These are phyloP conservation scores for Citrullus amarus DNA, from an alignment of 306 rosid species.

Conservation along the genomic window DNA sequence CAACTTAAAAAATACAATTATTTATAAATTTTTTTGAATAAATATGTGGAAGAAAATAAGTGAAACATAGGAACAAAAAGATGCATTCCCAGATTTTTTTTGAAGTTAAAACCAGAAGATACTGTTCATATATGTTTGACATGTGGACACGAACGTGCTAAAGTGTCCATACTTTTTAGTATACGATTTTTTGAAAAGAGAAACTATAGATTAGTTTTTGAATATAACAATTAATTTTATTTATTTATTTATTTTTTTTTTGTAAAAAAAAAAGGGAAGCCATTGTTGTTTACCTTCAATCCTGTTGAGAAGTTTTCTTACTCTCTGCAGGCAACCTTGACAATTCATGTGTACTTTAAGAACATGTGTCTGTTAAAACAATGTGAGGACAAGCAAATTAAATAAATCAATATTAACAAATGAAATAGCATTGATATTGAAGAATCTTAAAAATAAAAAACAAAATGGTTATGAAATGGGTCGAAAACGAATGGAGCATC, in stretches of 20 bases:
- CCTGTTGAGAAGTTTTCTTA: conserved; percentile 29
- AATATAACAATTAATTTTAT: neutral
- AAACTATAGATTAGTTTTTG: neutral
- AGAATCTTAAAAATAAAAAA: too few species aligned
- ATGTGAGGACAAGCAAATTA: neutral
- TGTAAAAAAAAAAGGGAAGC: too few species aligned
- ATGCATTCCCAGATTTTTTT: neutral
- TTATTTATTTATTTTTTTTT: too few species aligned
- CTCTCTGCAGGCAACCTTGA: conserved; percentile 42
- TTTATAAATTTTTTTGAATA: neutral
- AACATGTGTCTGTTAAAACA: conserved; percentile 21
- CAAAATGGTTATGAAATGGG: too few species aligned
- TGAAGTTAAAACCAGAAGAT: neutral
- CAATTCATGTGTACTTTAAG: conserved; percentile 51
- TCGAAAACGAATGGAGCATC: too few species aligned
- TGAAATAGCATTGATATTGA: too few species aligned
- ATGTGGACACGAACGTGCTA: too few species aligned
- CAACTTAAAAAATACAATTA: too few species aligned
- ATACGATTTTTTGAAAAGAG: neutral
- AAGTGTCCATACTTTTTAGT: neutral
- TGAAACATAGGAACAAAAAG: neutral
- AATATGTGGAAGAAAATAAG: neutral
- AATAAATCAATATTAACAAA: too few species aligned
- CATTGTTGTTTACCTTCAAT: conserved; percentile 25
- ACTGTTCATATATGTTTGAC: too few species aligned